Conservation (phyloP, 805 yeast species). For the Ogataea chonburiensis region DNA sequence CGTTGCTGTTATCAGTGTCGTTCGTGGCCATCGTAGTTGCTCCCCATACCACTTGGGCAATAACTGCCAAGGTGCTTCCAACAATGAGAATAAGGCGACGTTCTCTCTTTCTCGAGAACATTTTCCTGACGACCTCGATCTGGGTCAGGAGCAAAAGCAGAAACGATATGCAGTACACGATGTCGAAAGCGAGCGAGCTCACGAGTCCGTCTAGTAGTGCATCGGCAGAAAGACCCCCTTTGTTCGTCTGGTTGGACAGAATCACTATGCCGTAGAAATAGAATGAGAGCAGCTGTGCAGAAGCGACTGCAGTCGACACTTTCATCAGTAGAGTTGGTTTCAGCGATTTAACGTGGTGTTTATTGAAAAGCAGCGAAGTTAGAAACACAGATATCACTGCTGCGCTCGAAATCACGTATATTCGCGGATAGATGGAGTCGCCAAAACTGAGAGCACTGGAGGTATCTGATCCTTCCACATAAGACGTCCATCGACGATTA, state of each 20-base stretch:
- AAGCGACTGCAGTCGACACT: slow-evolving; percentile 50
- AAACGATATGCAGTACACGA: slow-evolving; percentile 58
- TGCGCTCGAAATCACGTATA: slow-evolving; percentile 61
- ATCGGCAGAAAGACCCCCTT: slow-evolving; percentile 44
- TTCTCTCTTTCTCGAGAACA: slow-evolving; percentile 67
- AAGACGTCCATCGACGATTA: slow-evolving; percentile 48
- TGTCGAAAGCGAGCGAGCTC: slow-evolving; percentile 44
- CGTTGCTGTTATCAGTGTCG: slow-evolving; percentile 36
- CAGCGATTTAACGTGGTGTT: slow-evolving; percentile 48
- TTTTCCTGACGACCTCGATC: slow-evolving; percentile 66
- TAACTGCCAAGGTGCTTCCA: slow-evolving; percentile 52
- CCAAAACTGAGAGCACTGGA: slow-evolving; percentile 39
- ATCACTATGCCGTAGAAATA: slow-evolving; percentile 47
- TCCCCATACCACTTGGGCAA: slow-evolving; percentile 70
- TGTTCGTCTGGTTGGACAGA: slow-evolving; percentile 47
- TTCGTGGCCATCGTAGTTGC: slow-evolving; percentile 48
- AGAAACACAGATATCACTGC: slow-evolving; percentile 63
- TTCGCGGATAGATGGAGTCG: slow-evolving; percentile 58
- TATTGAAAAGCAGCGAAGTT: slow-evolving; percentile 63
- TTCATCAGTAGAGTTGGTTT: slow-evolving; percentile 55
- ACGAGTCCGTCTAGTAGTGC: slow-evolving; percentile 45
- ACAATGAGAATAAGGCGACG: slow-evolving; percentile 58
- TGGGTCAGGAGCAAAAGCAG: slow-evolving; percentile 62
- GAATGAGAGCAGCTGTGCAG: slow-evolving; percentile 52
- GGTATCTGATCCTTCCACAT: slow-evolving; percentile 32